phyloP scores from a whole-genome alignment of 306 rosid species.

The Prunus mira region DNA sequence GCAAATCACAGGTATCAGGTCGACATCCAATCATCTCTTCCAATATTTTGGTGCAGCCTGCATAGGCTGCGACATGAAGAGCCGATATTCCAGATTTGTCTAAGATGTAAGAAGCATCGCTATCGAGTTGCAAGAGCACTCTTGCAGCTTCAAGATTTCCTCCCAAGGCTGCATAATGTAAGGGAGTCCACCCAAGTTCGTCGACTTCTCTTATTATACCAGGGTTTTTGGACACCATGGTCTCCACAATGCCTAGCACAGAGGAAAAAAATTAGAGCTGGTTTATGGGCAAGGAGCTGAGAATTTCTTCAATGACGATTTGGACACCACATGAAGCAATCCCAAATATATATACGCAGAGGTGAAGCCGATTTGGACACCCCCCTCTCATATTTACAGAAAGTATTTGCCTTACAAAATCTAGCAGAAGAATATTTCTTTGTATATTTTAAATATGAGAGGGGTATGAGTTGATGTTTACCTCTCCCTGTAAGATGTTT shows the following conservation, averaged over 20 bases:
- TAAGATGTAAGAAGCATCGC: background rate
- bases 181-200: conserved; percentile 19
- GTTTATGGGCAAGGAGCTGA: no score
- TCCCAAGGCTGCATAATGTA: conserved; percentile 17
- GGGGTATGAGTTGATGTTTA: no score
- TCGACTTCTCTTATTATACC: background rate
- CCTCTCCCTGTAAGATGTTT: no score
- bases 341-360: no score
- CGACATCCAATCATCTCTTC: background rate
- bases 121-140: background rate
- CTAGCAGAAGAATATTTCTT: no score
- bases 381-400: no score
- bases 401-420: no score
- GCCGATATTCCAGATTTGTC: conserved; percentile 19
- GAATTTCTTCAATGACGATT: no score
- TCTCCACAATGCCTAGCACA: background rate
- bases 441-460: no score
- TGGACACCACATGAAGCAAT: no score
- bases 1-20: conserved; percentile 10
- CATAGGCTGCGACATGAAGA: conserved; percentile 13
- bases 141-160: background rate
- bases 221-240: background rate
- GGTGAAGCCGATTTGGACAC: no score
- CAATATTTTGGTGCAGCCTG: background rate
- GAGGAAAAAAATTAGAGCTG: no score